phyloP scores from a whole-genome alignment of 257 asterid species.

The Solanum megistacrolobum region DNA sequence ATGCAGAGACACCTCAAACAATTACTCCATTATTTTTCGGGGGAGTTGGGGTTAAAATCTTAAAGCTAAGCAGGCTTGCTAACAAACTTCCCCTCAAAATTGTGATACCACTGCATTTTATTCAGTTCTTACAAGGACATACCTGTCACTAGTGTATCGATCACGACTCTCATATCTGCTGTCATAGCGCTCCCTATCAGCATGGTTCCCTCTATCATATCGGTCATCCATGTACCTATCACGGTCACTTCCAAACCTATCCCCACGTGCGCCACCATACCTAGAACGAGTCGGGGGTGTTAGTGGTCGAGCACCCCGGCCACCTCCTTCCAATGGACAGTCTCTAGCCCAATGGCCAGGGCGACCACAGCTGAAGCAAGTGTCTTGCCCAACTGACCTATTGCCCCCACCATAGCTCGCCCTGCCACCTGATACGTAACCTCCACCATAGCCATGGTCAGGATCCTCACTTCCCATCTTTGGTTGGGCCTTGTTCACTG shows the following conservation, averaged over 20 bases:
- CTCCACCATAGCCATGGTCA: slow-evolving; percentile 47
- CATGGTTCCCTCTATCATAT: slow-evolving; percentile 64
- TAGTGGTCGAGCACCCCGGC: slow-evolving; percentile 58
- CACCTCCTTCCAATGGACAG: slow-evolving; percentile 83
- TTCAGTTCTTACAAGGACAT: neutral
- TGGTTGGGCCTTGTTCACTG: slow-evolving; percentile 96
- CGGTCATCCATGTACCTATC: slow-evolving; percentile 49
- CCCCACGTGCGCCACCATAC: slow-evolving; percentile 69
- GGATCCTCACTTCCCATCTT: slow-evolving; percentile 70
- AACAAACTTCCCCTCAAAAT: neutral
- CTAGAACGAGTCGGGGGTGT: slow-evolving; percentile 71
- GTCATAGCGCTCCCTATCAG: slow-evolving; percentile 44
- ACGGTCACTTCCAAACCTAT: slow-evolving; percentile 65
- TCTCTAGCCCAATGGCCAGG: slow-evolving; percentile 99
- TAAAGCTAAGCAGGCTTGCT: neutral
- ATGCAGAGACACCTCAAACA: neutral
- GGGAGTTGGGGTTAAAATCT: neutral
- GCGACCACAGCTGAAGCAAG: slow-evolving; percentile 94
- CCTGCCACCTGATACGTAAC: slow-evolving; percentile 67
- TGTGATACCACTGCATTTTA: neutral
- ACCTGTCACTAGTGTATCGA: slow-evolving; percentile 63
- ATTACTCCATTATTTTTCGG: neutral
- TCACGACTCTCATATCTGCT: slow-evolving; percentile 71
- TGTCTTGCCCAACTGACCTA: slow-evolving; percentile 74
- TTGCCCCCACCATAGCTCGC: slow-evolving; percentile 61